Base-by-base conservation (phyloP, 2,329 filamentous ascomycete genomes). In the Xylaria sp. region DNA sequence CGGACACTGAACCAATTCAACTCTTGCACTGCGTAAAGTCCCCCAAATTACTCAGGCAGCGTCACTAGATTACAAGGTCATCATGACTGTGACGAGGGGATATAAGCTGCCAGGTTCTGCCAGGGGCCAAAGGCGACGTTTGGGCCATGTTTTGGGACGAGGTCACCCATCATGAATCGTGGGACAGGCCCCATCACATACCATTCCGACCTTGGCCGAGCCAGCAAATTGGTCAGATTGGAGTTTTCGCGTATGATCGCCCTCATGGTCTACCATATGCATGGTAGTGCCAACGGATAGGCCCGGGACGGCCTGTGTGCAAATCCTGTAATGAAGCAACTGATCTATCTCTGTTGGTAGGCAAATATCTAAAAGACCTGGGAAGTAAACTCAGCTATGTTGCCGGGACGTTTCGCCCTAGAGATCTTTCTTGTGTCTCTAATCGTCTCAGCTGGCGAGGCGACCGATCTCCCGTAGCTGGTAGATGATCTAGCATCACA, bases 51-150 rank as follows among this genome's bases (percentile, higher is more conserved):
- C n/a, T n/a, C n/a, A n/a, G n/a, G n/a, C n/a, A 37, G 52, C 41
- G 25, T 43, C 23, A 33, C 25, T 25, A 33, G 17, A 46, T 5
- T 38, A 35, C 44, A 21, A 25, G 35, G 41, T 19, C 31, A 19
- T 37, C n/a, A 35, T 21, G 27, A 19, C 19, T 29, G 35, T 25
- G 4, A 19, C 15, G 23, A 11, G 23, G 44, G 38, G 19, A 38
- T 13, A 51, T 55, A 25, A 54, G 41, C 25, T 48, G 29, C 17
- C 29, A 58, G 55, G 60, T 49, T 33, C 25, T 48, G 29, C 17
- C 29, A 58, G 55, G 60, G 60, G 55, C 29, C 51, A n/a, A 25
- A 19, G n/a, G 21, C 23, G 60, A 54, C 49, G 60, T 62, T 62
- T 62, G 47, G 60, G 33, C 46, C 52, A 35, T 59, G 60, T 62